phyloP scores from a whole-genome alignment of 1,139 yeast genomes.

The Diutina mesorugosa region DNA sequence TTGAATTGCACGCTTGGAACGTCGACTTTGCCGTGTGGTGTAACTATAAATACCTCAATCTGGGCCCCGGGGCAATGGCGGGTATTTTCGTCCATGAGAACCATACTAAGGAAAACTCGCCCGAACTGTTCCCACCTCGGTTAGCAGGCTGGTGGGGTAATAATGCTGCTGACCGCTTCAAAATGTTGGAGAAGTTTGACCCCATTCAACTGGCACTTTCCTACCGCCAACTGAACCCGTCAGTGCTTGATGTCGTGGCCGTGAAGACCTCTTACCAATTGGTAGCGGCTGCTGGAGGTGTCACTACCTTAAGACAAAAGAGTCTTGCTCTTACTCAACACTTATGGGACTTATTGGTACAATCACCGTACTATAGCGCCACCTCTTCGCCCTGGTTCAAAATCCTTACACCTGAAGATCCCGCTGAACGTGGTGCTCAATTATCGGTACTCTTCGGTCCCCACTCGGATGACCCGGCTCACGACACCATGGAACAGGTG shows the following conservation, averaged over 20 bases:
- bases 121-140: constrained; percentile 38
- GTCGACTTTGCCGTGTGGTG: constrained; percentile 96
- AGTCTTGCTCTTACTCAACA: constrained; percentile 46
- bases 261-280: constrained; percentile 53
- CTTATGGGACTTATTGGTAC: constrained; percentile 33
- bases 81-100: constrained; percentile 64
- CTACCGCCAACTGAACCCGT: constrained; percentile 86
- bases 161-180: constrained; percentile 52
- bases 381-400: constrained; percentile 34
- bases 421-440: constrained; percentile 64
- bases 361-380: constrained; percentile 28
- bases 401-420: constrained; percentile 58
- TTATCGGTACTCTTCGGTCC: constrained; percentile 61
- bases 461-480: constrained; percentile 16
- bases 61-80: constrained; percentile 91
- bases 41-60: constrained; percentile 76
- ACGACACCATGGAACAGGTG: constrained; percentile 53
- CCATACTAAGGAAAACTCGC: constrained; percentile 22
- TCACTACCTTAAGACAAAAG: constrained; percentile 39
- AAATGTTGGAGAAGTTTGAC: constrained; percentile 68
- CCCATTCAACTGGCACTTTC: constrained; percentile 80
- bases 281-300: constrained; percentile 53
- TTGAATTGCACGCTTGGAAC: constrained; percentile 71
- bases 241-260: constrained; percentile 72
- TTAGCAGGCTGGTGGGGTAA: constrained; percentile 99